Percentiles rank a stretch among this genome's conserved stretches.
These are phyloP conservation scores for Hortiboletus campestris DNA, from an alignment of 768 basidiomycete species.

Conservation along the genomic window DNA sequence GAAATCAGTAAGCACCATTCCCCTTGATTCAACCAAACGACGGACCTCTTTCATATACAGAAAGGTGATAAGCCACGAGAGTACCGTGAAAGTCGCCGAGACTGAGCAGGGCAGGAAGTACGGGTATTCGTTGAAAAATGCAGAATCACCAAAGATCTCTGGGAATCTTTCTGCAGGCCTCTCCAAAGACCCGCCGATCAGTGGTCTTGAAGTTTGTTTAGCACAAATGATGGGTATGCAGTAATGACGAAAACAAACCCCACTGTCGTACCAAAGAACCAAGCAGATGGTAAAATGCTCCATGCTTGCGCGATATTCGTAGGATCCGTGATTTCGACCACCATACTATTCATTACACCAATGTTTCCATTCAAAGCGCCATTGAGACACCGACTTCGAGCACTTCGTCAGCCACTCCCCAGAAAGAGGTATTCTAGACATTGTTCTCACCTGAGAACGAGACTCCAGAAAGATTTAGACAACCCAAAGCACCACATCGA, in stretches of 20 bases:
- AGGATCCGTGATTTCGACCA: conserved; percentile 41
- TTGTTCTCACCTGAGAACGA: conserved; percentile 37
- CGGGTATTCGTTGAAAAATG: conserved; percentile 63
- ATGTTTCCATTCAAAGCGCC: conserved; percentile 58
- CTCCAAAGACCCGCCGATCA: conserved; percentile 65
- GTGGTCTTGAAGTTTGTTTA: conserved; percentile 45
- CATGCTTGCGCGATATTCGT: conserved; percentile 42
- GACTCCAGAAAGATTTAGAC: conserved; percentile 44
- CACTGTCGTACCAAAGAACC: conserved; percentile 41
- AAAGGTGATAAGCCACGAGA: conserved; percentile 50
- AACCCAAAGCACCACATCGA: conserved; percentile 51
- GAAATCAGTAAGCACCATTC: neutral
- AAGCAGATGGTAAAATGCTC: conserved; percentile 54
- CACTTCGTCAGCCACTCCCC: neutral
- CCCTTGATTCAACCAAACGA: neutral
- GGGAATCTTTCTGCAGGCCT: conserved; percentile 69
- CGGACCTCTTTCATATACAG: conserved; percentile 56
- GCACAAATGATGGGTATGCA: neutral
- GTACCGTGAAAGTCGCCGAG: conserved; percentile 50
- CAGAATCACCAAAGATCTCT: conserved; percentile 48
- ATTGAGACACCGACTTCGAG: conserved; percentile 41
- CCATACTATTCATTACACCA: conserved; percentile 47
- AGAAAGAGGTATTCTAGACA: neutral
- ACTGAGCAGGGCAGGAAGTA: conserved; percentile 74
- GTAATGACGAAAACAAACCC: conserved; percentile 35